Percentiles rank a stretch among this genome's conserved stretches.
Evolutionary conservation across 306 rosid genomes (phyloP).

Genomic region (Vigna angularis): DNA sequence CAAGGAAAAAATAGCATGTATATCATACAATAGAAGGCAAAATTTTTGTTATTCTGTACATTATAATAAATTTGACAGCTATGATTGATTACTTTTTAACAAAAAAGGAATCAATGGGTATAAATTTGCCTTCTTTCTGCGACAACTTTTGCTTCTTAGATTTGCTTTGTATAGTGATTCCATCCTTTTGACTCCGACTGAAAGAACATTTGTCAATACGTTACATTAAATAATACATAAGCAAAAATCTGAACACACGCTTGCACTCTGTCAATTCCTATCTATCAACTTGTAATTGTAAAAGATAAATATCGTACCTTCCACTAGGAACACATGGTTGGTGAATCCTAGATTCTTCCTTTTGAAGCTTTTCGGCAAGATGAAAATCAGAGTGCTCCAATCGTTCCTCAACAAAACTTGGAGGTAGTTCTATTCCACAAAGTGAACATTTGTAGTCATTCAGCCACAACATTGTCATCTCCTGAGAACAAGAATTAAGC

Average conservation of each 20-base stretch:
- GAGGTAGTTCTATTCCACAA: slow-evolving; percentile 86
- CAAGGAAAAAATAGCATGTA: slow-evolving; percentile 29
- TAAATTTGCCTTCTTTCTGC: slow-evolving; percentile 61
- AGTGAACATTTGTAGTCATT: slow-evolving; percentile 84
- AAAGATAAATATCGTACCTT: slow-evolving; percentile 55
- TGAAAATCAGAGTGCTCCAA: slow-evolving; percentile 93
- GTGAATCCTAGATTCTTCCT: slow-evolving; percentile 67
- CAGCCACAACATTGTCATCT: slow-evolving; percentile 62
- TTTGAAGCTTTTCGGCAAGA: slow-evolving; percentile 90
- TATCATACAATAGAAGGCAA: slow-evolving; percentile 6
- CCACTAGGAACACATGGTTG: slow-evolving; percentile 41
- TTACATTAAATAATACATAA: slow-evolving; percentile 3
- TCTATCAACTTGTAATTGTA: slow-evolving; percentile 16
- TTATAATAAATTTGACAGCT: slow-evolving; percentile 40
- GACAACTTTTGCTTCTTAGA: slow-evolving; percentile 69
- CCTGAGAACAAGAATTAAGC: slow-evolving; percentile 49
- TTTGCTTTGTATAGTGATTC: slow-evolving; percentile 51
- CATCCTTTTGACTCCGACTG: slow-evolving; percentile 59
- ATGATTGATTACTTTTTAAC: slow-evolving; percentile 57
- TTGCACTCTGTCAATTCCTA: slow-evolving; percentile 1
- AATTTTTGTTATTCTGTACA: slow-evolving; percentile 29
- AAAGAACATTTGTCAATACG: slow-evolving; percentile 30
- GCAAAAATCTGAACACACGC: slow-evolving; percentile 10
- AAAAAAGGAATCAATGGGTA: slow-evolving; percentile 81
- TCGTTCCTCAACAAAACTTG: slow-evolving; percentile 77